Evolutionary conservation across 345 rosid genomes (phyloP), one percentile per base, ranked within the genome.

Genomic region (Eucalyptus sideroxylon): DNA sequence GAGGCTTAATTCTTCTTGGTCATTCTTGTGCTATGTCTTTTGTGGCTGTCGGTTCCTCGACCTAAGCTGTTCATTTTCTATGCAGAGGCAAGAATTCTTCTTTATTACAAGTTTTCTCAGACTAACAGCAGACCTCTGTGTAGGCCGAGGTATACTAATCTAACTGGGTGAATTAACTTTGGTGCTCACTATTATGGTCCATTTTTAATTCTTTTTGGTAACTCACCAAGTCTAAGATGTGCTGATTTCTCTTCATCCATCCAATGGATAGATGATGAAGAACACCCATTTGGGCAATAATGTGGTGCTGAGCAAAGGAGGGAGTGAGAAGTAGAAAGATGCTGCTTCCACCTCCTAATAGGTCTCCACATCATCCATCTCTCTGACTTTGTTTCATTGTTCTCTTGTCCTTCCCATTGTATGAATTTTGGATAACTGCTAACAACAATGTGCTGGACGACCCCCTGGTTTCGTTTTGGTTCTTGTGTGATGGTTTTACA

Each of bases 111-210:
- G 93, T 92, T 91, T 93, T 77, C 90, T 87, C 93, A 90, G 90
- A 80, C 89, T 93, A 88, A 90, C 91, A 87, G 88, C 91, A 91
- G 95, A 92, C 95, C 97, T 97, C 94, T 94, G 95, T 92, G 82
- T 92, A 92, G 91, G 95, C 93, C 90, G 96, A 95, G 98, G 96
- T 96, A 97, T 40, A 96, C 93, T 94, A 88, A 95, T 93, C 96
- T 94, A 95, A 95, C 95, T 89, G 93, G 86, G 88, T 80, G 83
- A 89, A 87, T 92, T 51, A 85, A 16, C 82, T 47, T 86, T 34
- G 55, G 88, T 90, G 14, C n/a, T 88, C 53, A 27, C 88, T 89
- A 16, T 86, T 42, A 19, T 67, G 72, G 67, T 92, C 49, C 77
- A 40, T 88, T 30, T 62, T 44, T 65, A 34, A 6, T 77, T 77